Base-by-base conservation (phyloP, 805 yeast genomes). In the Ogataea nonfermentans region DNA sequence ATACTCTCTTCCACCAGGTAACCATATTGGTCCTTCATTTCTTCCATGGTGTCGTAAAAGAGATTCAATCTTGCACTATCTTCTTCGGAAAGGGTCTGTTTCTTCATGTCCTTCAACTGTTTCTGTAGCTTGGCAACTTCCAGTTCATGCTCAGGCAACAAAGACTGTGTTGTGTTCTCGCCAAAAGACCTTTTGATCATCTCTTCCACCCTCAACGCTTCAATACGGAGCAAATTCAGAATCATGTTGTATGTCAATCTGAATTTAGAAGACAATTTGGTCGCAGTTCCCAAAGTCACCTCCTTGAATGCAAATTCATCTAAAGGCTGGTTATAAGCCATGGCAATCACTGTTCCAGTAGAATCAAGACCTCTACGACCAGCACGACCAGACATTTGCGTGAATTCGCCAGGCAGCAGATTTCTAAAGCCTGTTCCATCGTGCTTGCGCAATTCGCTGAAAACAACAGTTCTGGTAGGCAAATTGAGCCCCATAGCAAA, bases 331-430 rank as follows among this genome's bases (percentile, higher is more conserved):
- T 75, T 79, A 54, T 82, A 85, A 2, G 95, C 73, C 95, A 93
- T 88, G 6, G 90, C 79, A 46, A 93, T 88, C 9, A 93, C 99
- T 0, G 97, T 91, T 57, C 99, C 99, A 0, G 85, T 87, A 14
- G 79, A 67, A 67, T 93, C 99, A 48, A 93, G 67, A 24, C 99
- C 99, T 70, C 99, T 80, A 66, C 99, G 80, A 44, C 99, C 99
- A 0, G 99, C 99, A 63, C 99, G 77, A 31, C 99, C 99, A 0
- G 97, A 90, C 99, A 93, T 93, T 65, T 91, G 99, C 0, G 98
- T 93, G 59, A 91, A 93, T 61, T 93, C 99, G 39, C 99, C 99
- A 0, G 99, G 96, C 8, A 83, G 72, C 44, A 93, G 70, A 55
- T 83, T 77, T 62, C 99, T 74, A 63, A 87, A 79, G 0, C 76